Evolutionary conservation across 1,139 yeast genomes (phyloP), one percentile per base, ranked within the genome.

Genomic region (Spathaspora sp.): DNA sequence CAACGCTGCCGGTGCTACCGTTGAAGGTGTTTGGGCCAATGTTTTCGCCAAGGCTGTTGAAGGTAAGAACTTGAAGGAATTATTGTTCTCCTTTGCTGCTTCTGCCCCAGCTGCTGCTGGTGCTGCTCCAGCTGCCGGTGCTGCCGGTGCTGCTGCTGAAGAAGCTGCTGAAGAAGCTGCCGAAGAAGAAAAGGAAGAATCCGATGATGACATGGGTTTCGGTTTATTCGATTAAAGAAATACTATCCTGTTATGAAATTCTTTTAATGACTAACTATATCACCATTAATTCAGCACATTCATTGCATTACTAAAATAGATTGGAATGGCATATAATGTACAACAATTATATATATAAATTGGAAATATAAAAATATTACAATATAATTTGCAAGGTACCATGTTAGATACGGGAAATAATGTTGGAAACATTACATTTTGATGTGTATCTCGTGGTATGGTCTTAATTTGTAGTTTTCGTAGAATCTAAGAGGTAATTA

Each of bases 21-120:
- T 89, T 67, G 97, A 90, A 55, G 58, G 76, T 77, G 81, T 89
- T 80, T 91, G 98, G 97, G 89, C 96, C 69, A 90, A 89, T 67
- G 83, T 88, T 67, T 93, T 80, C 81, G 95, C 98, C 68, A 87
- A 89, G 82, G 98, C 98, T 71, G 84, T 93, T 68, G 96, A 86
- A 76, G 97, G 97, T 74, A 88, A 89, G 82, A 84, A 91, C 84
- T 79, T 93, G 73, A 91, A 91, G 84, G 91, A 88, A 68, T 80
- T 89, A 72, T 81, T 89, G 71, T 81, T 84, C 76, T 85, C 89
- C 70, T 81, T 89, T 76, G 84, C 89, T 52, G 69, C 78, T 56
- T 61, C 72, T 58, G 74, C 72, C 53, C 74, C 76, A 58, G 65
- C 76, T 57, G 65, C 72, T 53, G 63, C 65, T 53, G 56, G 70